Evolutionary conservation across 306 rosid species (phyloP).

Genomic region (Gastrolobium villosum): DNA sequence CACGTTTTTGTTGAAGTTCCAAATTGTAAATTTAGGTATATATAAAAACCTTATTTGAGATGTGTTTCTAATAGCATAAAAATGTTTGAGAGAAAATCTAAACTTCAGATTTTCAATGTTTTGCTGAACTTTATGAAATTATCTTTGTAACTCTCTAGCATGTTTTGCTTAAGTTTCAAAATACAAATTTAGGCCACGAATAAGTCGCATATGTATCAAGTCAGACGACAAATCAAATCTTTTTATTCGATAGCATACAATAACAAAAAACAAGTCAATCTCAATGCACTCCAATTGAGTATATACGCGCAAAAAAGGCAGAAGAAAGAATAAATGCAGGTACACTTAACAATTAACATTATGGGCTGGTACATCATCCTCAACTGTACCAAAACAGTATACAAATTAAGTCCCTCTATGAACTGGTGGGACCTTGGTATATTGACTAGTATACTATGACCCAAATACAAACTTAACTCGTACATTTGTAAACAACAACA

Average conservation of each 20-base stretch:
- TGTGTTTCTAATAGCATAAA: too few species aligned
- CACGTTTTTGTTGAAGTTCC: too few species aligned
- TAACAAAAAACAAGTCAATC: constrained; percentile 50
- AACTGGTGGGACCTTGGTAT: constrained; percentile 29
- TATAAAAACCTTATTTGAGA: too few species aligned
- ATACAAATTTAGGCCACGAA: constrained; percentile 5
- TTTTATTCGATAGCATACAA: not conserved
- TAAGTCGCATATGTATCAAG: constrained; percentile 16
- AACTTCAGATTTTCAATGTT: too few species aligned
- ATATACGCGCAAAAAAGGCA: not conserved
- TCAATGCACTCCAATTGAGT: not conserved
- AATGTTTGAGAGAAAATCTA: too few species aligned
- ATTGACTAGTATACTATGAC: not conserved
- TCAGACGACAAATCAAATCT: constrained; percentile 41
- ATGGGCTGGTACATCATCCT: constrained; percentile 41
- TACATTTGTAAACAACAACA: constrained; percentile 49
- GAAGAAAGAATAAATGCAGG: not conserved
- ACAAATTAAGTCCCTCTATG: constrained; percentile 6
- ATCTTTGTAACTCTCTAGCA: not conserved
- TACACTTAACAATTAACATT: constrained; percentile 3
- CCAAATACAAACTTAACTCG: constrained; percentile 46
- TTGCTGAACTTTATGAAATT: too few species aligned
- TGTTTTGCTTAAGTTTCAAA: constrained; percentile 41
- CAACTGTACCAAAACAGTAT: constrained; percentile 17
- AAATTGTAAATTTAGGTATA: too few species aligned